Evolutionary conservation across 1,284 basidiomycete genomes (phyloP).

Genomic region (Marasmius oreades): DNA sequence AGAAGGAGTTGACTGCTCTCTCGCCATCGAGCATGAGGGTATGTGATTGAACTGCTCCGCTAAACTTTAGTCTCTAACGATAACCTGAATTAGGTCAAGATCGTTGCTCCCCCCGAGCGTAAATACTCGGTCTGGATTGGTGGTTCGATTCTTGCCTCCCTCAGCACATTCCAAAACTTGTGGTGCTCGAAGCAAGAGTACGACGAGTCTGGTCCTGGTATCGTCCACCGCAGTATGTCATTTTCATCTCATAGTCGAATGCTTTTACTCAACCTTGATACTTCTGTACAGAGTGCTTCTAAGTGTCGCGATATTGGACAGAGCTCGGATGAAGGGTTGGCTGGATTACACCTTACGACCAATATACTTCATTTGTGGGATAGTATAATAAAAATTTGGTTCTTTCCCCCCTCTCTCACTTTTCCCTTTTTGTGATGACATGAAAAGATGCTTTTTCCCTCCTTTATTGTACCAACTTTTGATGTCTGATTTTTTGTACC

Average conservation of each 20-base stretch:
- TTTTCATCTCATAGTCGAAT: not conserved
- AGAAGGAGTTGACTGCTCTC: constrained; percentile 77
- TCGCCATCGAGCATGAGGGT: constrained; percentile 68
- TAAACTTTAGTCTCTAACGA: no score
- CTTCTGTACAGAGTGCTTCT: constrained; percentile 10
- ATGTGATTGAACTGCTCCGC: no score
- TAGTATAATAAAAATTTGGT: not conserved
- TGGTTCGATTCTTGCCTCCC: constrained; percentile 43
- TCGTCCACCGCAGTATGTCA: constrained; percentile 16
- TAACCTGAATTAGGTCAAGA: no score
- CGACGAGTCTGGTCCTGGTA: constrained; percentile 18
- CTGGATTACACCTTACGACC: not conserved
- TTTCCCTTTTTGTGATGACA: not conserved
- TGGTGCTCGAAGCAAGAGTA: constrained; percentile 19
- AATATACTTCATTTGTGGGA: not conserved
- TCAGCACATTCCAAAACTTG: constrained; percentile 15
- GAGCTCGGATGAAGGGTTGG: not conserved
- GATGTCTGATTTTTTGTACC: no score
- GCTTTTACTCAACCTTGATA: not conserved
- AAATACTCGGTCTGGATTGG: constrained; percentile 51
- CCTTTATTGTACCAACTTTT: no score
- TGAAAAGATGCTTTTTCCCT: no score
- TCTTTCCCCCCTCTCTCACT: no score
- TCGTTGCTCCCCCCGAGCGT: constrained; percentile 13
- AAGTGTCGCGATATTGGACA: not conserved